These are phyloP conservation scores for Pythium utonaiense DNA, from an alignment of 352 stramenopile species.

Conservation along the genomic window DNA sequence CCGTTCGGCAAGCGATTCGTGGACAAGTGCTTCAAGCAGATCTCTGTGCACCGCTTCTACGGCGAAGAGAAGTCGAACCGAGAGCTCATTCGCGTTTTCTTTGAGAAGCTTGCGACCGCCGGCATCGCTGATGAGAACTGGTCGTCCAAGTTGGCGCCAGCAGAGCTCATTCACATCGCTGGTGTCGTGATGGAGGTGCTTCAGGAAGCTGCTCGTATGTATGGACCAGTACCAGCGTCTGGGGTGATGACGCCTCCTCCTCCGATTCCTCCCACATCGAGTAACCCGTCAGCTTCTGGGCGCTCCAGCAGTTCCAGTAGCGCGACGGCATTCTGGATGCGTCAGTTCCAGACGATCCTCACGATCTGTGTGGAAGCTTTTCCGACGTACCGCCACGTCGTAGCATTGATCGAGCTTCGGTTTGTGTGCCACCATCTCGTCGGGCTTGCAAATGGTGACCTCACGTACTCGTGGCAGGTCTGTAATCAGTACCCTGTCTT, in stretches of 20 bases:
- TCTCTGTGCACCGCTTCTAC: conserved; percentile 60
- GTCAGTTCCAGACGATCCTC: conserved; percentile 75
- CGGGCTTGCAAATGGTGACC: conserved; percentile 50
- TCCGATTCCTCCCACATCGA: neutral
- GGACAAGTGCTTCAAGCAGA: conserved; percentile 68
- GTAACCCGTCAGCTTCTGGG: conserved; percentile 11
- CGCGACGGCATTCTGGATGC: conserved; percentile 74
- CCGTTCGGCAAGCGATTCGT: conserved; percentile 64
- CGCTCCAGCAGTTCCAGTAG: conserved; percentile 31
- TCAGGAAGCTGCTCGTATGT: conserved; percentile 69
- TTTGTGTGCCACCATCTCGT: conserved; percentile 82
- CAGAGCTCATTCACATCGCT: conserved; percentile 53
- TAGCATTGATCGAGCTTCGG: conserved; percentile 73
- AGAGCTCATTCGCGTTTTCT: conserved; percentile 71
- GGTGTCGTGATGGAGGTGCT: conserved; percentile 67
- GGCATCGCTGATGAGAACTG: conserved; percentile 63
- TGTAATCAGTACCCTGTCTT: conserved; percentile 59
- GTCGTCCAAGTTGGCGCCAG: conserved; percentile 32
- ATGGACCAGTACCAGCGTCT: conserved; percentile 34
- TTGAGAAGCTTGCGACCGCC: conserved; percentile 75
- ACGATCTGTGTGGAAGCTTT: conserved; percentile 66
- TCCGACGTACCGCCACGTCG: conserved; percentile 54
- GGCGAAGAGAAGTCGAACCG: conserved; percentile 72
- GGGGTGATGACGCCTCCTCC: conserved; percentile 26
- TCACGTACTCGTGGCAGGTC: conserved; percentile 75